Percentiles rank a stretch among this genome's conserved stretches.
Evolutionary conservation across 345 rosid genomes (phyloP).

Genomic region (Eucalyptus rudis): DNA sequence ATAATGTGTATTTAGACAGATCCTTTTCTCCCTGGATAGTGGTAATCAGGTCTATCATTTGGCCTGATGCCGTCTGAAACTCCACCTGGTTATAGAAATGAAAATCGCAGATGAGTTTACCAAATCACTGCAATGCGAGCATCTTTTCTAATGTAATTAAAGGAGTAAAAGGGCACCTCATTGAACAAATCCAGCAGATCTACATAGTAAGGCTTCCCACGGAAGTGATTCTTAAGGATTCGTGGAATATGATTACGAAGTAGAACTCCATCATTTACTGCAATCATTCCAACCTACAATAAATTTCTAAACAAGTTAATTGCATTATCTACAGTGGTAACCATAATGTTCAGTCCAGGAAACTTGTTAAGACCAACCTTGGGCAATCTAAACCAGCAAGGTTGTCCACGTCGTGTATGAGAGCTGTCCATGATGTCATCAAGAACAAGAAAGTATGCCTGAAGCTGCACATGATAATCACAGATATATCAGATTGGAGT

Average conservation of each 20-base stretch:
- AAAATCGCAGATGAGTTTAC: background rate
- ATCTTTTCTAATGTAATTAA: background rate
- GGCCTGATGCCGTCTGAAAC: slow-evolving; percentile 65
- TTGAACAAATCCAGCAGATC: slow-evolving; percentile 44
- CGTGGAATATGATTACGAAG: slow-evolving; percentile 36
- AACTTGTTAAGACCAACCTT: slow-evolving; percentile 20
- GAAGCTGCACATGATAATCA: slow-evolving; percentile 36
- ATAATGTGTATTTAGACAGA: slow-evolving; percentile 49
- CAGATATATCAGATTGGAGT: background rate
- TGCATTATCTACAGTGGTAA: background rate
- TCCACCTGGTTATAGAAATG: slow-evolving; percentile 37
- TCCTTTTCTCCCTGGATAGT: slow-evolving; percentile 60
- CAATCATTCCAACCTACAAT: slow-evolving; percentile 69
- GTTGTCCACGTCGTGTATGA: slow-evolving; percentile 73
- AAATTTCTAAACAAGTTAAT: background rate
- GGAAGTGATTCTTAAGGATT: slow-evolving; percentile 38
- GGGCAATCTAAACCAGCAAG: slow-evolving; percentile 80
- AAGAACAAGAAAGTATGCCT: slow-evolving; percentile 68
- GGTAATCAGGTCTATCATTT: slow-evolving; percentile 80
- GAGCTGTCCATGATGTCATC: slow-evolving; percentile 87
- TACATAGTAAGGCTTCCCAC: slow-evolving; percentile 36
- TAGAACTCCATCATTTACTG: slow-evolving; percentile 37
- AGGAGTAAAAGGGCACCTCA: slow-evolving; percentile 20
- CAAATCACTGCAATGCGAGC: background rate
- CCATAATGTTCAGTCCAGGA: background rate